These are phyloP conservation scores for Dipodascus geniculatus DNA, from an alignment of 805 yeast genomes.

Conservation along the genomic window DNA sequence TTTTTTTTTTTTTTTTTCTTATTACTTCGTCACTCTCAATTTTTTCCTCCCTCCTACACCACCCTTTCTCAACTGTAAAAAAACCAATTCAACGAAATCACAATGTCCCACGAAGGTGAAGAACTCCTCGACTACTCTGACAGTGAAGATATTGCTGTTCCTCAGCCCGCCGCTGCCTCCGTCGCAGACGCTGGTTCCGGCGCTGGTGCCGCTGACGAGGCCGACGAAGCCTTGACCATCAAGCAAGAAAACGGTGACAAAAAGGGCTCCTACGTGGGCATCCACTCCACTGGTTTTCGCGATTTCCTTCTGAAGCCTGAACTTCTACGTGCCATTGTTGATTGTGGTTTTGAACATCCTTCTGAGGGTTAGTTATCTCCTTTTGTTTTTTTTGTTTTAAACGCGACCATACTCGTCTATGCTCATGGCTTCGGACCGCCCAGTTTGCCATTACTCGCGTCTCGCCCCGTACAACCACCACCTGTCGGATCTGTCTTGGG, in stretches of 20 bases:
- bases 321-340: conserved; percentile 92
- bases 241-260: conserved; percentile 43
- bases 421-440: too few relatives aligned
- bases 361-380: conserved; percentile 75
- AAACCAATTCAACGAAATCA: background rate
- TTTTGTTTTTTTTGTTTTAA: background rate
- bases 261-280: conserved; percentile 96
- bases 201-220: conserved; percentile 18
- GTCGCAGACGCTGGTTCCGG: conserved; percentile 28
- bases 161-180: conserved; percentile 36
- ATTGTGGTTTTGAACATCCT: conserved; percentile 99
- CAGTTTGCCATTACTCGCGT: too few relatives aligned
- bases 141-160: conserved; percentile 86
- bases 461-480: conserved; percentile 1
- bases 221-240: conserved; percentile 27
- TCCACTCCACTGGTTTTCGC: conserved; percentile 97
- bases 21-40: background rate
- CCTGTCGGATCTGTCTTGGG: background rate
- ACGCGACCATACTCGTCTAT: too few relatives aligned
- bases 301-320: conserved; percentile 96
- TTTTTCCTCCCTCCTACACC: background rate
- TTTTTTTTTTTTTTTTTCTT: too few relatives aligned
- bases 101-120: conserved; percentile 93
- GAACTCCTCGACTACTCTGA: conserved; percentile 98
- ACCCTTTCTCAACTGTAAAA: background rate